Percentiles rank a stretch among this genome's conserved stretches.
phyloP scores from a whole-genome alignment of 768 basidiomycete genomes.

The Boletus coccyginus region DNA sequence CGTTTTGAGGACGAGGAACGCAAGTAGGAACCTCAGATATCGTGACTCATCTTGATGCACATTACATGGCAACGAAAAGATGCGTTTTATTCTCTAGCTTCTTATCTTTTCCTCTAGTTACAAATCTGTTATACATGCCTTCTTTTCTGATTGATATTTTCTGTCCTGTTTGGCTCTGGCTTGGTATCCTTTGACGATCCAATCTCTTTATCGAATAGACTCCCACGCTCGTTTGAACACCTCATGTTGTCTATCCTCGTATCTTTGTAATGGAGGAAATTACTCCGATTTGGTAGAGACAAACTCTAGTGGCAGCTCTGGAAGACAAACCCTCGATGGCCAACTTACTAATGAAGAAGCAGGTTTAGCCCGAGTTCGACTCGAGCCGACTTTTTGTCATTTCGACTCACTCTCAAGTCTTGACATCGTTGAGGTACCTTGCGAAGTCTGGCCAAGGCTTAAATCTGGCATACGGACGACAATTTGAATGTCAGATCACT shows the following conservation, averaged over 20 bases:
- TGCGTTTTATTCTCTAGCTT: neutral
- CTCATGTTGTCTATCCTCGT: no score
- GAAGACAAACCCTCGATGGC: no score
- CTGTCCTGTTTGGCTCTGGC: neutral
- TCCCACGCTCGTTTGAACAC: slow-evolving; percentile 19
- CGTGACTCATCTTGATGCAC: neutral
- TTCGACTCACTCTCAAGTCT: no score
- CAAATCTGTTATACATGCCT: slow-evolving; percentile 2
- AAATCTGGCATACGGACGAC: no score
- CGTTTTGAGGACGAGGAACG: slow-evolving; percentile 6
- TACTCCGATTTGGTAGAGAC: neutral
- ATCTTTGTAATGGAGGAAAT: neutral
- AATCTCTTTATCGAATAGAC: slow-evolving; percentile 9
- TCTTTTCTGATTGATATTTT: slow-evolving; percentile 4
- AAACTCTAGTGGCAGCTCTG: neutral
- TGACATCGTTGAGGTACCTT: no score
- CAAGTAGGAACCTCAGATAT: slow-evolving; percentile 12
- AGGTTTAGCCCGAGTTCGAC: no score
- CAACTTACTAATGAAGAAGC: neutral
- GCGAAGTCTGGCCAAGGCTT: no score
- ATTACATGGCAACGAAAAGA: neutral
- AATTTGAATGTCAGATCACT: no score
- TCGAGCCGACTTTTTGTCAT: no score
- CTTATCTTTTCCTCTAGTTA: slow-evolving; percentile 4
- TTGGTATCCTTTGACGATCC: neutral